Evolutionary conservation across 495 filamentous ascomycete genomes (phyloP).

Genomic region (Monascus purpureus): DNA sequence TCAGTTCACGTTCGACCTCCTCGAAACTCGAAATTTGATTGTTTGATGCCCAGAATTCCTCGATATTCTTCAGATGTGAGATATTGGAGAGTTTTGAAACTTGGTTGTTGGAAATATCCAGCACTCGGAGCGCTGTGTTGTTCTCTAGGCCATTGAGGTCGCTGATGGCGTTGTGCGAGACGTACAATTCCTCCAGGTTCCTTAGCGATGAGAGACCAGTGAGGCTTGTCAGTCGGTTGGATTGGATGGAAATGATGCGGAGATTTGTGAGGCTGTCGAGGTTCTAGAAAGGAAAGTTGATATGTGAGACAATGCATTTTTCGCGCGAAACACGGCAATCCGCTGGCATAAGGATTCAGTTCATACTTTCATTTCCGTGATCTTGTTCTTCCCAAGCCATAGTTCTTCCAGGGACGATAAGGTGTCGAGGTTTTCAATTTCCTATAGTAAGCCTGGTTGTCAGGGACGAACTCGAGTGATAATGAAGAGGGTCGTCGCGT

Average conservation of each 20-base stretch:
- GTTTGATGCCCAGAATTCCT: slow-evolving; percentile 92
- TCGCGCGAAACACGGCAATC: too few relatives aligned
- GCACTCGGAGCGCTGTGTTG: slow-evolving; percentile 54
- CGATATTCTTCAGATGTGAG: slow-evolving; percentile 51
- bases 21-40: slow-evolving; percentile 66
- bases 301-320: too few relatives aligned
- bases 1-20: slow-evolving; percentile 71
- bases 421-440: slow-evolving; percentile 75
- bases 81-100: slow-evolving; percentile 62
- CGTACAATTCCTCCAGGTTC: slow-evolving; percentile 89
- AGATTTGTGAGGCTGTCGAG: slow-evolving; percentile 62
- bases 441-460: slow-evolving; percentile 33
- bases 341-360: background rate
- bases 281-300: slow-evolving; percentile 35
- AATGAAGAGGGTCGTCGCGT: slow-evolving; percentile 4
- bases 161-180: slow-evolving; percentile 91
- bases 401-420: slow-evolving; percentile 67
- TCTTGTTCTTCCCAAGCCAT: slow-evolving; percentile 98
- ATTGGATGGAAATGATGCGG: slow-evolving; percentile 87
- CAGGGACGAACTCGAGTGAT: too few relatives aligned
- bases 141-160: slow-evolving; percentile 60
- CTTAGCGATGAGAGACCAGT: slow-evolving; percentile 55
- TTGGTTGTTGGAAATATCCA: slow-evolving; percentile 88
- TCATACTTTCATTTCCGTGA: slow-evolving; percentile 61
- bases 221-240: slow-evolving; percentile 79